Evolutionary conservation across 192 early-diverging fungal genomes (phyloP).

Genomic region (Fimicolochytrium jonesii): DNA sequence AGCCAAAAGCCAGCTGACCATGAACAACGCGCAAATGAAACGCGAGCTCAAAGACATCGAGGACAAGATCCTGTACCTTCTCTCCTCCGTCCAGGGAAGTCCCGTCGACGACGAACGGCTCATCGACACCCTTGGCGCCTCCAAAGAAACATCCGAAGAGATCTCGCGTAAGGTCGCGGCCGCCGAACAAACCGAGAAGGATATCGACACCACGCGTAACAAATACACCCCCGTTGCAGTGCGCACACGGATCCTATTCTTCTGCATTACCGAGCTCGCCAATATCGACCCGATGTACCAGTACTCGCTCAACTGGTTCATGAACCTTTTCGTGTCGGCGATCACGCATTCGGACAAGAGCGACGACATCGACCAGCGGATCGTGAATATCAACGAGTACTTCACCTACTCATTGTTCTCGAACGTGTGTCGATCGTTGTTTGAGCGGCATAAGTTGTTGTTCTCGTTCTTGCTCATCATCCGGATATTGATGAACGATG

Average conservation of each 20-base stretch:
- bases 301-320: conserved; percentile 58
- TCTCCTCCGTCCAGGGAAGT: conserved; percentile 59
- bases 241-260: conserved; percentile 53
- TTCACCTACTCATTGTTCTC: conserved; percentile 60
- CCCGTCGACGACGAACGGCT: conserved; percentile 60
- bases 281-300: conserved; percentile 62
- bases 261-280: conserved; percentile 60
- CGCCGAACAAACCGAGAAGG: conserved; percentile 58
- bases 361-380: conserved; percentile 51
- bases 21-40: conserved; percentile 62
- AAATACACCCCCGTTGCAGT: conserved; percentile 58
- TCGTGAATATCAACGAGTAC: conserved; percentile 56
- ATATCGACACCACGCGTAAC: conserved; percentile 59
- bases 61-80: conserved; percentile 58
- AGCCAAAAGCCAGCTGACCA: conserved; percentile 55
- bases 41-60: conserved; percentile 62
- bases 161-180: conserved; percentile 53
- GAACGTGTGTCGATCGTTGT: conserved; percentile 59
- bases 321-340: conserved; percentile 57
- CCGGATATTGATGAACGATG: conserved; percentile 56
- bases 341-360: conserved; percentile 57
- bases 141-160: conserved; percentile 61
- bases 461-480: conserved; percentile 58
- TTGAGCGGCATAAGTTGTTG: conserved; percentile 64
- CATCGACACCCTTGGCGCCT: conserved; percentile 57